Base-by-base conservation (phyloP, 225 moss, liverwort and hornwort genomes). In the Rhytidiadelphus loreus region DNA sequence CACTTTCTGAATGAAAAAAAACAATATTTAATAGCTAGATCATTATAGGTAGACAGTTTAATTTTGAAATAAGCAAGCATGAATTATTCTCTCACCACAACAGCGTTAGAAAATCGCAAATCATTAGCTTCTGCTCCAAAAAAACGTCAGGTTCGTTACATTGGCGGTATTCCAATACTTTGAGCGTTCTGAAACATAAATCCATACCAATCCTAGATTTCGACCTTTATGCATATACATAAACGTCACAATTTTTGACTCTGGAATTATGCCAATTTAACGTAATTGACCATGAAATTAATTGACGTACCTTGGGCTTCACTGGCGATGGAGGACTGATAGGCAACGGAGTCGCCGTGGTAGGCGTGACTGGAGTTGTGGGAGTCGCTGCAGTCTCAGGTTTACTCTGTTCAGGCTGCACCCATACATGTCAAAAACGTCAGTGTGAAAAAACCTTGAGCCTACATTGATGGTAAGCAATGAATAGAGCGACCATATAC, bases 301-400 rank as follows among this genome's bases (percentile, higher is more conserved):
- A 60, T 62, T 56, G 29, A 65, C 13, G 22, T 69, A 90, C 90
- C 90, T 88, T 88, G 13, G 88, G 61, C 84, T 74, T 88, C 73
- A 86, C 74, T 8, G 90, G 83, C 48, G 90, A n/a, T 65, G 90
- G 86, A 73, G 90, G 83, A 64, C 74, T 86, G 78, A 85, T 72
- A 58, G 84, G 90, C 88, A 81, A 68, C 60, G 90, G 86, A 60
- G 75, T 79, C 55, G 89, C 18, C 48, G 59, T 52, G 52, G 55
- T 32, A 74, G 90, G 92, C 62, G 75, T 85, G 10, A 46, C 59
- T 44, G 86, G 90, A 86, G 79, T 90, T 59, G 43, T 52, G 57
- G 90, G 88, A 86, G 53, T 81, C 15, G 72, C 66, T 76, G 43
- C 61, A 56, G 64, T 37, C 55, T 84, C 69, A n/a, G 65, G 66